phyloP scores from a whole-genome alignment of 805 yeast species.

The Dipodascopsis uninucleata region DNA sequence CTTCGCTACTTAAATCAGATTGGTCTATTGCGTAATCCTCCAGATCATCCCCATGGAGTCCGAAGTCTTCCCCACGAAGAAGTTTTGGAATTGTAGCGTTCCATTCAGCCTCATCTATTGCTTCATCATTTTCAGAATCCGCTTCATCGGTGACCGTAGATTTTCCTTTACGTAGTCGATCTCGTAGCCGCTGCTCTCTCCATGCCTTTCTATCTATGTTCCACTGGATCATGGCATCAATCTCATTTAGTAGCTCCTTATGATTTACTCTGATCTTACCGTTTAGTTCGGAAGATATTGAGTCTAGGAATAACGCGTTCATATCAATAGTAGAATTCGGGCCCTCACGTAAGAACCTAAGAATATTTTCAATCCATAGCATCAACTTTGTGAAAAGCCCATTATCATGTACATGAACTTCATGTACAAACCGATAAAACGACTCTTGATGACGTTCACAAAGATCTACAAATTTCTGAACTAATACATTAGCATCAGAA shows the following conservation, averaged over 20 bases:
- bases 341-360: conserved; percentile 61
- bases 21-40: conserved; percentile 40
- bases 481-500: conserved; percentile 57
- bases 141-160: conserved; percentile 30
- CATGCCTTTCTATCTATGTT: conserved; percentile 39
- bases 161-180: conserved; percentile 20
- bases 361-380: conserved; percentile 66
- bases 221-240: conserved; percentile 40
- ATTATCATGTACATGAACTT: conserved; percentile 74
- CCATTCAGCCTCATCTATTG: conserved; percentile 42
- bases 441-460: conserved; percentile 69
- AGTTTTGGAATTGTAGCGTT: conserved; percentile 44
- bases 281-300: conserved; percentile 24
- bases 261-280: conserved; percentile 29
- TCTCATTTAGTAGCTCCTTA: conserved; percentile 38
- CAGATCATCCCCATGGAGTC: conserved; percentile 49
- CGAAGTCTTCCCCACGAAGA: conserved; percentile 46
- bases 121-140: conserved; percentile 28
- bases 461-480: conserved; percentile 59
- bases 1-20: conserved; percentile 36
- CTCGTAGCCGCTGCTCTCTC: conserved; percentile 29
- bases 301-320: conserved; percentile 21
- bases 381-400: conserved; percentile 69
- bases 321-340: conserved; percentile 27
- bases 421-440: conserved; percentile 71